These are phyloP conservation scores for Euphorbia pulcherrima DNA, from an alignment of 345 rosid species.

Conservation along the genomic window DNA sequence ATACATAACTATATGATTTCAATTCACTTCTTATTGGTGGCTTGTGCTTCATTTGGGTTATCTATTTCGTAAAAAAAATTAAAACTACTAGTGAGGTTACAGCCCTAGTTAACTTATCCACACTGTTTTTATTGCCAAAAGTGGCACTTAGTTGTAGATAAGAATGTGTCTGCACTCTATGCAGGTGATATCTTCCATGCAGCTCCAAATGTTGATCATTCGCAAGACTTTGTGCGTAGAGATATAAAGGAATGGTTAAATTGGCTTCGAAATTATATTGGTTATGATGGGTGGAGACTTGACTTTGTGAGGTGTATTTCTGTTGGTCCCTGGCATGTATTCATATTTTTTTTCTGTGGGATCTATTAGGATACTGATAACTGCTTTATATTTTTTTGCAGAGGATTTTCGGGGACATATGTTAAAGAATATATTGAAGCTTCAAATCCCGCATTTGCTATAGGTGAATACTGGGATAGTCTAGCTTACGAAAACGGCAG, in stretches of 20 bases:
- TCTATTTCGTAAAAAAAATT: neutral
- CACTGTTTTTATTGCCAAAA: neutral
- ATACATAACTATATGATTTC: neutral
- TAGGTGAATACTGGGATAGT: slow-evolving; percentile 57
- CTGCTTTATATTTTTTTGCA: slow-evolving; percentile 18
- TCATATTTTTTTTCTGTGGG: neutral
- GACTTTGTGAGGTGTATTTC: slow-evolving; percentile 44
- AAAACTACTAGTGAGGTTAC: neutral
- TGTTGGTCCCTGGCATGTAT: neutral
- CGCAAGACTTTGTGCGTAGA: slow-evolving; percentile 45
- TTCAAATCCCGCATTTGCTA: slow-evolving; percentile 45
- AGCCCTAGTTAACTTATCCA: neutral
- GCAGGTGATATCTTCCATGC: slow-evolving; percentile 53
- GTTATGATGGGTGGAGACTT: slow-evolving; percentile 56
- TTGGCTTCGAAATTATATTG: slow-evolving; percentile 42
- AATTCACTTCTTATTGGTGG: neutral
- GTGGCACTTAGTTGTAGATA: neutral
- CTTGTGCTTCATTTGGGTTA: neutral
- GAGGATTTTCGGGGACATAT: slow-evolving; percentile 47
- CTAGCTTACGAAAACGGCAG: slow-evolving; percentile 44
- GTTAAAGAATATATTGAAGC: slow-evolving; percentile 49
- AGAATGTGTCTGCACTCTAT: neutral
- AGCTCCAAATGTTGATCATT: slow-evolving; percentile 52
- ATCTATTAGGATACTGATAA: neutral
- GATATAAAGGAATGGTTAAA: slow-evolving; percentile 47